Evolutionary conservation across 768 basidiomycete genomes (phyloP).

Genomic region (Tubosaeta brunneosetosa): DNA sequence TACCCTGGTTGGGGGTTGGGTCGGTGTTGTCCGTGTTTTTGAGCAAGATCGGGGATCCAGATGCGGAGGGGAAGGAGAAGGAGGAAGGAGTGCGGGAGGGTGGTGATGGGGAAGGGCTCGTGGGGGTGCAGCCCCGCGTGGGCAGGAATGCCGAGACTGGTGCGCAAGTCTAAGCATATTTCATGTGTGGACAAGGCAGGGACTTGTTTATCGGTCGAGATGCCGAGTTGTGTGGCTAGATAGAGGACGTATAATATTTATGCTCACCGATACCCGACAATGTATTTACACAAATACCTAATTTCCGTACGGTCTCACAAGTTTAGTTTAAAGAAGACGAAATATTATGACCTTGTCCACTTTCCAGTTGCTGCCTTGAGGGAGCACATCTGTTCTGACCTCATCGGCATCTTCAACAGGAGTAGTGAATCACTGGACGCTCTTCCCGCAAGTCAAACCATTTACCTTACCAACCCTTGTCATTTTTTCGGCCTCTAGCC

Average conservation of each 20-base stretch:
- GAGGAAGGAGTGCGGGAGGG: background rate
- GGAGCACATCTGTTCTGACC: too few species aligned
- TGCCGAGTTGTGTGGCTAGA: background rate
- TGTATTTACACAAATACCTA: background rate
- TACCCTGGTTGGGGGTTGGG: constrained; percentile 44
- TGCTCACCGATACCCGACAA: background rate
- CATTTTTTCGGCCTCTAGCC: too few species aligned
- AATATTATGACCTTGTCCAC: background rate
- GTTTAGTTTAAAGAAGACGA: background rate
- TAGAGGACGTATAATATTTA: background rate
- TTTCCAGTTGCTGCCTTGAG: too few species aligned
- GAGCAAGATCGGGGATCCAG: constrained; percentile 32
- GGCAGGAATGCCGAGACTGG: background rate
- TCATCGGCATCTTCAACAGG: too few species aligned
- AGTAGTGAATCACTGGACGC: too few species aligned
- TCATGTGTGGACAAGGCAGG: background rate
- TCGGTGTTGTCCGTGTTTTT: constrained; percentile 36
- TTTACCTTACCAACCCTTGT: too few species aligned
- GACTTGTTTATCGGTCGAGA: background rate
- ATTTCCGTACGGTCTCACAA: background rate
- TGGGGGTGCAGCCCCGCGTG: background rate
- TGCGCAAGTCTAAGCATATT: background rate
- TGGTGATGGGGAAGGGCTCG: background rate
- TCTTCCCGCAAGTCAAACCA: too few species aligned
- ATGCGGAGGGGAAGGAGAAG: background rate